phyloP scores from a whole-genome alignment of 2,329 filamentous ascomycete species.

The Ophiostoma sp. region DNA sequence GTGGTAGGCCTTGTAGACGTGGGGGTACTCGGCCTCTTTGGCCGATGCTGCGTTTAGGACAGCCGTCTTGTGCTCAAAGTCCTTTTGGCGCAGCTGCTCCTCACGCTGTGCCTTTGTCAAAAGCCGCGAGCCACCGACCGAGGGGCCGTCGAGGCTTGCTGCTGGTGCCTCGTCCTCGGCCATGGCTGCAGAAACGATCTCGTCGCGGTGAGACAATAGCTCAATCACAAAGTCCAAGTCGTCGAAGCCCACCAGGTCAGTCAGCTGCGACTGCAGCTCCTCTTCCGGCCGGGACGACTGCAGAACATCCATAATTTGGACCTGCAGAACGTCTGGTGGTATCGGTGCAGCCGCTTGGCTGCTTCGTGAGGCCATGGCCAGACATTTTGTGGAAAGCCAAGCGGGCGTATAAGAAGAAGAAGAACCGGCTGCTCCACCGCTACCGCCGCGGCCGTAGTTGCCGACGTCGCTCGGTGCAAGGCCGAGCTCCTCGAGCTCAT shows the following conservation, averaged over 20 bases:
- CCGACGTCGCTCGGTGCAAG: slow-evolving; percentile 45
- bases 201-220: slow-evolving; percentile 73
- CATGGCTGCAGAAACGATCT: slow-evolving; percentile 56
- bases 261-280: slow-evolving; percentile 85
- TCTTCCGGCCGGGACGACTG: slow-evolving; percentile 70
- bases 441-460: slow-evolving; percentile 27
- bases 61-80: slow-evolving; percentile 80
- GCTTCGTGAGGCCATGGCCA: slow-evolving; percentile 57
- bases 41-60: slow-evolving; percentile 69
- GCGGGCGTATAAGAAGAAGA: slow-evolving; percentile 51
- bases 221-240: slow-evolving; percentile 92
- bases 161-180: slow-evolving; percentile 36
- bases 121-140: slow-evolving; percentile 49
- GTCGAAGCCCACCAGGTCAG: slow-evolving; percentile 88
- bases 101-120: slow-evolving; percentile 77
- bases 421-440: slow-evolving; percentile 31
- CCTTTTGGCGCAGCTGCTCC: slow-evolving; percentile 71
- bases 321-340: slow-evolving; percentile 66
- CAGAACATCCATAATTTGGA: slow-evolving; percentile 75
- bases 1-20: slow-evolving; percentile 82
- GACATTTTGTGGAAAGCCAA: slow-evolving; percentile 74
- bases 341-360: slow-evolving; percentile 58
- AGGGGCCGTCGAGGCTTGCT: slow-evolving; percentile 21
- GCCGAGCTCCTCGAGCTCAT: slow-evolving; percentile 61
- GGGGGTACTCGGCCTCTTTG: slow-evolving; percentile 79